These are phyloP conservation scores for Aspergillus pseudotamarii DNA, from an alignment of 2,329 filamentous ascomycete genomes.

Conservation along the genomic window DNA sequence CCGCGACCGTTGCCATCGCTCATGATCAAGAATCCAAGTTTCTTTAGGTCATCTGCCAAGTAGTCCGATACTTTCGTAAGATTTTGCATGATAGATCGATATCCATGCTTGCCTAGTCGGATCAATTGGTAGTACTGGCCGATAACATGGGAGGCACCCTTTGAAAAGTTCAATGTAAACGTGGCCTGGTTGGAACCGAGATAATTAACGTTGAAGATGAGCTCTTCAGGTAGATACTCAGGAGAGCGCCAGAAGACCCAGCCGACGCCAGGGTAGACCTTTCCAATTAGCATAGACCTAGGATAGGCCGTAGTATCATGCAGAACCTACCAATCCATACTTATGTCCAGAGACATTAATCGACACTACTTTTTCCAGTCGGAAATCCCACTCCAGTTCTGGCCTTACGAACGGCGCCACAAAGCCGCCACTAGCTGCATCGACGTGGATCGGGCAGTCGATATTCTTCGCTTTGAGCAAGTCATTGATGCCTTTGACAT, in stretches of 20 bases:
- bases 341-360: constrained; percentile 63
- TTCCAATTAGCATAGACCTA: neutral
- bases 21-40: constrained; percentile 83
- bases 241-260: constrained; percentile 73
- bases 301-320: neutral
- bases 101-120: constrained; percentile 69
- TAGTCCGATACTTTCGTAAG: constrained; percentile 86
- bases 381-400: constrained; percentile 32
- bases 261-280: constrained; percentile 66
- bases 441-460: constrained; percentile 58
- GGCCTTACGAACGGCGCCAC: constrained; percentile 47
- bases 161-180: constrained; percentile 73
- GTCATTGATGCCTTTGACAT: constrained; percentile 67
- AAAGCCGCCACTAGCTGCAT: constrained; percentile 48
- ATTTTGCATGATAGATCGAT: constrained; percentile 68
- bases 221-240: constrained; percentile 64
- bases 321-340: constrained; percentile 49
- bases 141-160: constrained; percentile 69
- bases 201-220: constrained; percentile 73
- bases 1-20: constrained; percentile 74
- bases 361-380: constrained; percentile 40
- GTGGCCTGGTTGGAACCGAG: constrained; percentile 71
- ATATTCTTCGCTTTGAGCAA: constrained; percentile 58
- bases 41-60: constrained; percentile 69
- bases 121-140: constrained; percentile 75